Conservation (phyloP, 2,329 filamentous ascomycete species). For the Chrysoporthe cubensis region DNA sequence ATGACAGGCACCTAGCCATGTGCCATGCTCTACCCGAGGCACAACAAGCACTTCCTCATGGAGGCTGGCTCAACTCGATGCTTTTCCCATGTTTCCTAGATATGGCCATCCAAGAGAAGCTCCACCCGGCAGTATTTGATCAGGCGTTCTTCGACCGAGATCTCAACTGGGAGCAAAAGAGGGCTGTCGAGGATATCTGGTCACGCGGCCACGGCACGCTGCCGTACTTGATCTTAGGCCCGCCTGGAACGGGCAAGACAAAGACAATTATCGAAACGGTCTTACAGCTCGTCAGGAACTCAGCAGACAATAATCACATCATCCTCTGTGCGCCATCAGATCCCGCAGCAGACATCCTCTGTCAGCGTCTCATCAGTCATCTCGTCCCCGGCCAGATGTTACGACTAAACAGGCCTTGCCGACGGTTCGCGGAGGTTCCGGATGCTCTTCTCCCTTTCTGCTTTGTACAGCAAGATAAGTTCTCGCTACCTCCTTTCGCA, state of each 20-base stretch:
- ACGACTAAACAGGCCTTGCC: conserved; percentile 32
- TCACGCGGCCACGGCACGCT: conserved; percentile 32
- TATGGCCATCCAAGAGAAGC: conserved; percentile 29
- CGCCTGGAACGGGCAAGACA: conserved; percentile 35
- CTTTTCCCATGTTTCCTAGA: conserved; percentile 33
- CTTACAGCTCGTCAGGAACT: conserved; percentile 31
- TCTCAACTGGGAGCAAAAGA: conserved; percentile 33
- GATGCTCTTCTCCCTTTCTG: conserved; percentile 32
- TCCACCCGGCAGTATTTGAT: conserved; percentile 25
- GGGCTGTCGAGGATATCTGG: conserved; percentile 32
- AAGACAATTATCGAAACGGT: conserved; percentile 35
- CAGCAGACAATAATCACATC: conserved; percentile 29
- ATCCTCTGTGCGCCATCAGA: conserved; percentile 35
- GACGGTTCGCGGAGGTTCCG: conserved; percentile 31
- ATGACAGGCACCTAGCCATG: conserved; percentile 26
- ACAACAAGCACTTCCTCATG: conserved; percentile 26
- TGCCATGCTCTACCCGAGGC: conserved; percentile 27
- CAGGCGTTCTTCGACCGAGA: conserved; percentile 27
- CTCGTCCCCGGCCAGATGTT: conserved; percentile 30
- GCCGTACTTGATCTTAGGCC: conserved; percentile 35
- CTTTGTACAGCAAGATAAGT: conserved; percentile 25
- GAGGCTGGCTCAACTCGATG: conserved; percentile 33
- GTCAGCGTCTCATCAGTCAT: conserved; percentile 27
- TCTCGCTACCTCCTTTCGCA: conserved; percentile 29
- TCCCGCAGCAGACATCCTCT: conserved; percentile 33